Conservation (phyloP, 768 basidiomycete species). For the Lentinus brumalis region DNA sequence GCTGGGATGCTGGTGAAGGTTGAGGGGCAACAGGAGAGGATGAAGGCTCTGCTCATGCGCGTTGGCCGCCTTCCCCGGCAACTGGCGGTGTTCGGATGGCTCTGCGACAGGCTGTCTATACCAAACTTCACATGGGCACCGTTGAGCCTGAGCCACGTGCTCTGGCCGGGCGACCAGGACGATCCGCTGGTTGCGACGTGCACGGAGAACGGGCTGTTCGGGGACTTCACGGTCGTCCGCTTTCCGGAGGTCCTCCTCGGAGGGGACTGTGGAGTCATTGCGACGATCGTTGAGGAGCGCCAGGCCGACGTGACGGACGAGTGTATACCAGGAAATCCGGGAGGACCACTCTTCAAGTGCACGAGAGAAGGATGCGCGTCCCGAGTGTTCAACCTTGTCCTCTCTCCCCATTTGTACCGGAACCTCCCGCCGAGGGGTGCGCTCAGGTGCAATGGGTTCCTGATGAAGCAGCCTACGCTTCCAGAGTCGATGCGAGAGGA, state of each 20-base stretch:
- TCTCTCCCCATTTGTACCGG: too few relatives aligned
- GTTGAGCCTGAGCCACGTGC: background rate
- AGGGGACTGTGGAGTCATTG: too few relatives aligned
- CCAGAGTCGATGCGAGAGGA: too few relatives aligned
- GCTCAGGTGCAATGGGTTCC: background rate
- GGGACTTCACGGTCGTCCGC: background rate
- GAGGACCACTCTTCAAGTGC: too few relatives aligned
- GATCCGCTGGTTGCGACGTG: background rate
- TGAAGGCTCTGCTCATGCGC: conserved; percentile 1
- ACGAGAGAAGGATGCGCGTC: too few relatives aligned
- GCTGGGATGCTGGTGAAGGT: background rate
- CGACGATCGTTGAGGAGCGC: too few relatives aligned
- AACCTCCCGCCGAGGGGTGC: background rate
- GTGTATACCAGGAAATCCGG: too few relatives aligned
- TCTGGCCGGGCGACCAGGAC: background rate
- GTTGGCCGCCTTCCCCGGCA: background rate
- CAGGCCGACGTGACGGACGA: too few relatives aligned
- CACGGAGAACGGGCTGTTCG: background rate
- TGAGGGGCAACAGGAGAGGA: background rate
- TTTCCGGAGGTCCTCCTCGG: background rate
- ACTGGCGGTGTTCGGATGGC: too few relatives aligned
- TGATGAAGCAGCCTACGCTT: background rate
- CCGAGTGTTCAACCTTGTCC: too few relatives aligned
- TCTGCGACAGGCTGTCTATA: too few relatives aligned
- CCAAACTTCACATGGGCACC: background rate